A percentile compares a stretch with the other conserved stretches of the same genome.
phyloP scores from a whole-genome alignment of 345 rosid species.

The Lenwebbia sp. region DNA sequence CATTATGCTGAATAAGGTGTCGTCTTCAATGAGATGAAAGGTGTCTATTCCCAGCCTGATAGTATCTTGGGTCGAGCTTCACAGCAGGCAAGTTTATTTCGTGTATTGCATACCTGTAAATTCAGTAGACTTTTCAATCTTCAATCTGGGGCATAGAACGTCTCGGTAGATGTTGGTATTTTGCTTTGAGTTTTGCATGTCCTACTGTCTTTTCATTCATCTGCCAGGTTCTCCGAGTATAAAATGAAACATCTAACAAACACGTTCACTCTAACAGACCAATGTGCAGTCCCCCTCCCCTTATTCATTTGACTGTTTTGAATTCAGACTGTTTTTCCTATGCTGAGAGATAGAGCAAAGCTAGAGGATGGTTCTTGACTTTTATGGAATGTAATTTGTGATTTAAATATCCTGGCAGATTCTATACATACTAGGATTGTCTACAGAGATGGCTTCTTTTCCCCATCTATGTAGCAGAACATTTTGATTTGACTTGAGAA shows the following conservation, averaged over 20 bases:
- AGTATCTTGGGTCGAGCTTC: slow-evolving; percentile 70
- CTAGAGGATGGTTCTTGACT: not conserved
- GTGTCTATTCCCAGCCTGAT: slow-evolving; percentile 98
- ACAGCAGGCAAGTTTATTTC: slow-evolving; percentile 53
- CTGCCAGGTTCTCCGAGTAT: not conserved
- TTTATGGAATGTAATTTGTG: not conserved
- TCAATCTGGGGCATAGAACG: not conserved
- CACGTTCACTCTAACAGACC: not conserved
- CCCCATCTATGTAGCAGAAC: not conserved
- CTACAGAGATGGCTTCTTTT: not conserved
- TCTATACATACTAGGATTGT: not conserved
- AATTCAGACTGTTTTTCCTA: not conserved
- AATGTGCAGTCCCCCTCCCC: not conserved
- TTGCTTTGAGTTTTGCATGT: not conserved
- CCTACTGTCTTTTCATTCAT: not conserved
- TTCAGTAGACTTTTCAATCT: not conserved
- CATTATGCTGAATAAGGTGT: slow-evolving; percentile 49
- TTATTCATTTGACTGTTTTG: not conserved
- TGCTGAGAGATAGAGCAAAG: not conserved
- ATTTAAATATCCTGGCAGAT: not conserved
- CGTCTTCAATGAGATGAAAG: slow-evolving; percentile 98
- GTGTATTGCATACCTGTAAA: not conserved
- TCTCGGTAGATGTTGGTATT: not conserved
- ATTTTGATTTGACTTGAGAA: not conserved
- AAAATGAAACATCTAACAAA: not conserved